Conservation (phyloP, 2,329 filamentous ascomycete species). For the Calonectria pauciramosa region DNA sequence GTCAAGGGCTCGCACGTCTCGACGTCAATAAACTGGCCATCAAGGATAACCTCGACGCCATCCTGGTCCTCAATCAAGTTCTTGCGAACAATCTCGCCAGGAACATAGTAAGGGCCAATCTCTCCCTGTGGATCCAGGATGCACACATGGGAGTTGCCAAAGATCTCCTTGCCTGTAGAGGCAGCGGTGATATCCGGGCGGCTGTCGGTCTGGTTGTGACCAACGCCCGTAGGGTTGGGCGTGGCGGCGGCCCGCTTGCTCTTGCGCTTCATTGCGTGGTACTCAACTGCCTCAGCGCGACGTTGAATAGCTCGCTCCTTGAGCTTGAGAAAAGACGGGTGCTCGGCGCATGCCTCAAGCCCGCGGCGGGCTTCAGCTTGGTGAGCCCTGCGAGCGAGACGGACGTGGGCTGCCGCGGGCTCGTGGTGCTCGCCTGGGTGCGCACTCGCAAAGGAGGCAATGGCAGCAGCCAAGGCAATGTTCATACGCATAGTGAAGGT, state of each 20-base stretch:
- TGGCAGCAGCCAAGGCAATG: neutral
- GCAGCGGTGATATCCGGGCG: neutral
- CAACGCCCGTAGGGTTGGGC: neutral
- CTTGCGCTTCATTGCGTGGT: neutral
- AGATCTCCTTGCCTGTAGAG: neutral
- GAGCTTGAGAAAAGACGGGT: neutral
- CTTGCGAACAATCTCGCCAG: neutral
- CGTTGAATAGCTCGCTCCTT: neutral
- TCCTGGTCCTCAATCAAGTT: neutral
- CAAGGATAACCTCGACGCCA: slow-evolving; percentile 44
- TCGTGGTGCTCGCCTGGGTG: neutral
- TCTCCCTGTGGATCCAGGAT: neutral
- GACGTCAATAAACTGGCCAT: slow-evolving; percentile 59
- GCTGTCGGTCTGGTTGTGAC: neutral
- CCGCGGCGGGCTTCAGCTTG: neutral
- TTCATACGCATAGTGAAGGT: neutral
- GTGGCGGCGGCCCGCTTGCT: neutral
- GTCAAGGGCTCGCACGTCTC: slow-evolving; percentile 57
- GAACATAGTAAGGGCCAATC: neutral
- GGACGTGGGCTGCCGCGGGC: neutral
- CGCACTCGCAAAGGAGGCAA: neutral
- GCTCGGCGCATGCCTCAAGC: neutral
- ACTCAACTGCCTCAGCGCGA: neutral
- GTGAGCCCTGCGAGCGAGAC: neutral
- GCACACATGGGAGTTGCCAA: neutral